A percentile compares a stretch with the other conserved stretches of the same genome.
Evolutionary conservation across 2,329 filamentous ascomycete genomes (phyloP).

Genomic region (Cadophora gregata): DNA sequence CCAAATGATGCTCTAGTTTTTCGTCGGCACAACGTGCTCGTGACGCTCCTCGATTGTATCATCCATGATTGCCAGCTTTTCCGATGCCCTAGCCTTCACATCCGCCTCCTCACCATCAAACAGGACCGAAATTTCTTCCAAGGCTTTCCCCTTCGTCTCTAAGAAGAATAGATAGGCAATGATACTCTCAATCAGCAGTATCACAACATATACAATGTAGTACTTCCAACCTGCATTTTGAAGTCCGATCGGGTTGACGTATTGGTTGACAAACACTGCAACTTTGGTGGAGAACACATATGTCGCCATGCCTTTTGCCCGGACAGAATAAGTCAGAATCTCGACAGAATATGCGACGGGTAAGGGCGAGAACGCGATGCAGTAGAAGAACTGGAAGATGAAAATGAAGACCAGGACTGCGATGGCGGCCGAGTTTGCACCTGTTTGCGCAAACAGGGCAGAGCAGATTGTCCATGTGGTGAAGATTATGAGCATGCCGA

Average conservation of each 20-base stretch:
- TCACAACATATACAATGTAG: constrained; percentile 31
- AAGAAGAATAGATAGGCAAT: constrained; percentile 27
- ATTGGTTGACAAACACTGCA: constrained; percentile 50
- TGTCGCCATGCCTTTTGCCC: constrained; percentile 2
- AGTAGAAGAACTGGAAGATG: constrained; percentile 16
- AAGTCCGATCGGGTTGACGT: constrained; percentile 53
- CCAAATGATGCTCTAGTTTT: neutral
- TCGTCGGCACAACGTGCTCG: neutral
- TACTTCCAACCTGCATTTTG: constrained; percentile 47
- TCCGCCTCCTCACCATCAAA: constrained; percentile 33
- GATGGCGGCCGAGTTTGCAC: constrained; percentile 1
- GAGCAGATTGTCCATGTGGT: constrained; percentile 49
- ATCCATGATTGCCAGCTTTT: constrained; percentile 4
- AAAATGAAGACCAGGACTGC: constrained; percentile 10
- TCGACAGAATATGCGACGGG: constrained; percentile 1
- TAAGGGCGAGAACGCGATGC: constrained; percentile 5
- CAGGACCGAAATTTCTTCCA: constrained; percentile 32
- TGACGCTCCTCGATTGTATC: neutral
- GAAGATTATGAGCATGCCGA: constrained; percentile 9
- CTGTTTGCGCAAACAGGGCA: constrained; percentile 37
- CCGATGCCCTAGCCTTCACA: constrained; percentile 1
- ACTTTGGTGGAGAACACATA: neutral
- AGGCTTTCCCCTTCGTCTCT: constrained; percentile 29
- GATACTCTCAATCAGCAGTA: constrained; percentile 28
- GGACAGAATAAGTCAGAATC: constrained; percentile 1